A percentile compares a stretch with the other conserved stretches of the same genome.
Evolutionary conservation across 805 yeast genomes (phyloP).

Genomic region (Vanderwaltozyma yarrowii): DNA sequence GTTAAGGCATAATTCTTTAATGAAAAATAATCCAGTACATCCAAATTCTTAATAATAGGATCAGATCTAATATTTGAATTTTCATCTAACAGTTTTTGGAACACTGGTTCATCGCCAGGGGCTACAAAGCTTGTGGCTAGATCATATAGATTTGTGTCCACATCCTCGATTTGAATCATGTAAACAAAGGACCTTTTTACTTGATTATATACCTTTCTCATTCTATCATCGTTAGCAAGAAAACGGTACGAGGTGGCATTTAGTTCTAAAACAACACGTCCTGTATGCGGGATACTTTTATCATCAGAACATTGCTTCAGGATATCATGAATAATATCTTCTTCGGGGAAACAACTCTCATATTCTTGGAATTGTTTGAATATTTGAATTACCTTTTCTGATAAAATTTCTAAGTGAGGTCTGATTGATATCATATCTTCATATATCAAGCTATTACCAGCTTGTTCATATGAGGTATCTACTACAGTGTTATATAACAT

Average conservation of each 20-base stretch:
- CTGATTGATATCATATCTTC: conserved; percentile 22
- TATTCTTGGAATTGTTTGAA: conserved; percentile 35
- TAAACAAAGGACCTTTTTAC: conserved; percentile 77
- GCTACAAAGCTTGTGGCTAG: conserved; percentile 18
- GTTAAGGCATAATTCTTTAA: conserved; percentile 70
- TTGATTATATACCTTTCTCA: conserved; percentile 53
- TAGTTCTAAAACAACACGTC: conserved; percentile 37
- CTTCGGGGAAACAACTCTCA: conserved; percentile 36
- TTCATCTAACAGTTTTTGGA: conserved; percentile 43
- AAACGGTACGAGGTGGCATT: conserved; percentile 43
- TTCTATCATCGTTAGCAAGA: conserved; percentile 43
- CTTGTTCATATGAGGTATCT: conserved; percentile 23
- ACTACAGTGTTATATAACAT: conserved; percentile 18
- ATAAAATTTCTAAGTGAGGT: conserved; percentile 16
- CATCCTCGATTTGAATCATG: conserved; percentile 70
- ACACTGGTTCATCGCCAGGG: conserved; percentile 56
- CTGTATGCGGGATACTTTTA: conserved; percentile 32
- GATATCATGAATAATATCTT: conserved; percentile 44
- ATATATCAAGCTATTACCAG: conserved; percentile 22
- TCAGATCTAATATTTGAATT: conserved; percentile 27
- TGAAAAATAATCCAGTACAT: conserved; percentile 50
- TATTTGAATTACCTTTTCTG: conserved; percentile 31
- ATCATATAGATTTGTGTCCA: conserved; percentile 55
- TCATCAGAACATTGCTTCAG: conserved; percentile 30
- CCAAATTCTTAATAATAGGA: conserved; percentile 36